A percentile compares a stretch with the other conserved stretches of the same genome.
These are phyloP conservation scores for Pseudozyma flocculosa DNA, from an alignment of 1,284 basidiomycete species.

Conservation along the genomic window DNA sequence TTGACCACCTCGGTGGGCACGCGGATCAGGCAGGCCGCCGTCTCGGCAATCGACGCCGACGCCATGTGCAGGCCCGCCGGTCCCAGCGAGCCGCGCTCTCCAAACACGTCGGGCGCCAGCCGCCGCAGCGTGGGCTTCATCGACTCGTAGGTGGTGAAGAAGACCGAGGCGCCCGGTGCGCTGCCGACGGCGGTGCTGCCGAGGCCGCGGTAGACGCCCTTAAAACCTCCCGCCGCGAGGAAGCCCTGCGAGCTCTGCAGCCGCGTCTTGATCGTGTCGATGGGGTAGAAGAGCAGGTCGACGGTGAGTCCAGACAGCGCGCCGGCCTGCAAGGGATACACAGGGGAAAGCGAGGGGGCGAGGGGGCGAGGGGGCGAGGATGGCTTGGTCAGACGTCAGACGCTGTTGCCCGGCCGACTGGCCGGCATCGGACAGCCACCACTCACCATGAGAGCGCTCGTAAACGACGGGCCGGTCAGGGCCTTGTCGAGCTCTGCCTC, in stretches of 20 bases:
- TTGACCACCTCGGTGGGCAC: slow-evolving; percentile 95
- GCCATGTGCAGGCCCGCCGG: slow-evolving; percentile 58
- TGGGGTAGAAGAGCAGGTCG: slow-evolving; percentile 91
- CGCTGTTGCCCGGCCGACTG: no score
- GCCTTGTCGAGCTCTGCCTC: slow-evolving; percentile 1
- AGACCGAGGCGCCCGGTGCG: slow-evolving; percentile 90
- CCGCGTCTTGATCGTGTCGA: slow-evolving; percentile 94
- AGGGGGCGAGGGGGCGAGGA: no score
- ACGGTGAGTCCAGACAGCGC: slow-evolving; percentile 53
- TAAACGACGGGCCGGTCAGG: slow-evolving; percentile 13
- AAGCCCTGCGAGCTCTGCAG: slow-evolving; percentile 88
- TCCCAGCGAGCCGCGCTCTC: slow-evolving; percentile 19
- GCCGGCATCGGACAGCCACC: no score
- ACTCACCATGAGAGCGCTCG: slow-evolving; percentile 16
- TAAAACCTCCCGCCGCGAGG: slow-evolving; percentile 80
- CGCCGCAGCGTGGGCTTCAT: slow-evolving; percentile 67
- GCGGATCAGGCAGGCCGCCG: slow-evolving; percentile 81
- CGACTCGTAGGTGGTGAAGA: slow-evolving; percentile 92
- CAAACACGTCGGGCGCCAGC: slow-evolving; percentile 17
- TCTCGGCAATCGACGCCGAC: slow-evolving; percentile 57
- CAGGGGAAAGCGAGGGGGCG: no score
- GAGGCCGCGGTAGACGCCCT: slow-evolving; percentile 87
- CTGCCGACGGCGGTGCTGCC: slow-evolving; percentile 94
- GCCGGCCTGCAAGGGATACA: slow-evolving; percentile 34
- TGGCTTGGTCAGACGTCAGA: no score